These are phyloP conservation scores for Dovyalis caffra DNA, from an alignment of 345 rosid species.

Conservation along the genomic window DNA sequence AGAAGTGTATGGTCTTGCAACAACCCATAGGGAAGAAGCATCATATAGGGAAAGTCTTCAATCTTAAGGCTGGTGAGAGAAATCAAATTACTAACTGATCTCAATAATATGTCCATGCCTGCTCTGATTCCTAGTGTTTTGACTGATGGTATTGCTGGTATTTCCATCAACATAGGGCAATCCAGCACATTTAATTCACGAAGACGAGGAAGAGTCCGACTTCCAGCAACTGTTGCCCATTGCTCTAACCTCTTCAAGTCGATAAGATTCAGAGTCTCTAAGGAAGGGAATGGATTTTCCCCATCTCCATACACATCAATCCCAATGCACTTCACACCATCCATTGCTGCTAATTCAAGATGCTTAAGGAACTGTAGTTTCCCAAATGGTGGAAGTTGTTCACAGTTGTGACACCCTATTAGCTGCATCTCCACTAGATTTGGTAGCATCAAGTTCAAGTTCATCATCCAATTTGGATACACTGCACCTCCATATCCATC, in stretches of 20 bases:
- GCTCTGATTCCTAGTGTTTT: background rate
- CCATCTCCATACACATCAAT: background rate
- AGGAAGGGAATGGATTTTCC: background rate
- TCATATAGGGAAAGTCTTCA: background rate
- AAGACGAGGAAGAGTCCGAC: background rate
- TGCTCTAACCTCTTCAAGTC: background rate
- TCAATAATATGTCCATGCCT: background rate
- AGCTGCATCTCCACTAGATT: conserved; percentile 1
- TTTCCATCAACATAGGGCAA: conserved; percentile 3
- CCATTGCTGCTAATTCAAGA: background rate
- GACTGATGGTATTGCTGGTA: background rate
- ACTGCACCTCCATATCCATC: background rate
- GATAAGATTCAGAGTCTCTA: background rate
- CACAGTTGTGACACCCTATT: background rate
- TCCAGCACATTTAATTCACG: background rate
- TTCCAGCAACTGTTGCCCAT: background rate
- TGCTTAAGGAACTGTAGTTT: conserved; percentile 1
- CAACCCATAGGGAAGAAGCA: background rate
- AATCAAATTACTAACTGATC: background rate
- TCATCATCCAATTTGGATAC: conserved; percentile 6
- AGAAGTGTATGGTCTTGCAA: background rate
- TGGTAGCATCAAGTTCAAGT: background rate
- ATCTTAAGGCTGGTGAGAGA: background rate
- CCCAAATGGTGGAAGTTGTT: conserved; percentile 15
- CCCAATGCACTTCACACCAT: background rate